Base-by-base conservation (phyloP, 331 rosid genomes). In the Cydonia oblonga region DNA sequence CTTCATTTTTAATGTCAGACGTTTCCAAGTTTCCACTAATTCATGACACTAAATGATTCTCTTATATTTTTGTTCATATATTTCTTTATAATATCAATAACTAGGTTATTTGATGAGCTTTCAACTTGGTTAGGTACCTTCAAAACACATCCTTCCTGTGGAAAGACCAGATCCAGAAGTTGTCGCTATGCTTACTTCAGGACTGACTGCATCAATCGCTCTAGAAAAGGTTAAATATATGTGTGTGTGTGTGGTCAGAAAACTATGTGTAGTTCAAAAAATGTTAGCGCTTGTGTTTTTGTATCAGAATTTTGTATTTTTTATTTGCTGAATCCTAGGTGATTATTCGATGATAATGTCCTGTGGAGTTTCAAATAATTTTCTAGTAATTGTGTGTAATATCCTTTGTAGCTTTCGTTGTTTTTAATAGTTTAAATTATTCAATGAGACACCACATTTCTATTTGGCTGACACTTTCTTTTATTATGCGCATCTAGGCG, bases 121-220 rank as follows among this genome's bases (percentile, higher is more conserved):
- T 86, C 35, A 54, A 58, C 35, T 32, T 79, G 59, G 14, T 67
- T 81, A 91, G 98, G 83, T 93, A 77, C 90, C 84, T 80, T 80
- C 96, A 20, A 93, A 93, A 84, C 87, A 89, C 14, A 83, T 85
- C 64, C 97, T 93, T 76, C 96, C 98, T 18, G 92, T 93, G 75
- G 85, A 89, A 65, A 91, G 96, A 80, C 98, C 98, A 76, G 98
- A 93, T 82, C 91, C 98, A 66, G 97, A 93, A 91, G 96, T 90
- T 67, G 96, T 91, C 56, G 98, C 97, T 69, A 86, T 93, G 96
- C 98, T 93, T 77, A 93, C 98, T 72, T 93, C 98, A 16, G 98
- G 98, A 73, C 77, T 93, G 78, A 93, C 98, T 20, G 98, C 98
- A 35, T 93, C 98, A 67, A 93, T 93, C 70, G 88, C 92, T 72